Conservation (phyloP, 441 rosid genomes). For the Flueggea neowawraea region DNA sequence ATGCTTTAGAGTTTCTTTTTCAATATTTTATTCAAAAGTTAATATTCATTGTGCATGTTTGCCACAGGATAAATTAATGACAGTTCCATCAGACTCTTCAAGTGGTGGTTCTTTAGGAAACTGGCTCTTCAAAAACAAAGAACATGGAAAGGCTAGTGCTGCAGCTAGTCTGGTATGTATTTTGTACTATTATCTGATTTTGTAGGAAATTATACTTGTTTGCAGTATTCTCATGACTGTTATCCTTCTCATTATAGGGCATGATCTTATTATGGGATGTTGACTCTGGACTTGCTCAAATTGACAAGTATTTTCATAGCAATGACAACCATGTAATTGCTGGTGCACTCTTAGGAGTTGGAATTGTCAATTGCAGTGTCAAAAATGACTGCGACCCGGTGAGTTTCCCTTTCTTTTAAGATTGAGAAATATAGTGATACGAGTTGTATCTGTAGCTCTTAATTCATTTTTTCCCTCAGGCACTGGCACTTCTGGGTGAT, state of each 20-base stretch:
- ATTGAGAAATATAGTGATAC: too few relatives aligned
- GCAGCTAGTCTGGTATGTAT: slow-evolving; percentile 89
- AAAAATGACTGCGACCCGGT: slow-evolving; percentile 95
- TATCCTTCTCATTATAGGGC: slow-evolving; percentile 46
- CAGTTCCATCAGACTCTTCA: slow-evolving; percentile 67
- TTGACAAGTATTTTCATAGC: slow-evolving; percentile 90
- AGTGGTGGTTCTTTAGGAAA: slow-evolving; percentile 65
- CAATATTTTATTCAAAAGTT: slow-evolving; percentile 1
- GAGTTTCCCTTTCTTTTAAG: slow-evolving; percentile 28
- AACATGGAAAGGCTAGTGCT: slow-evolving; percentile 95
- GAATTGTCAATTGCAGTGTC: slow-evolving; percentile 81
- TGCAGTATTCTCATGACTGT: slow-evolving; percentile 14
- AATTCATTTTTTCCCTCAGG: slow-evolving; percentile 38
- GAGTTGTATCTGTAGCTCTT: slow-evolving; percentile 4
- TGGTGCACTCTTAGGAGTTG: slow-evolving; percentile 96
- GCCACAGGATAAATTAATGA: slow-evolving; percentile 91
- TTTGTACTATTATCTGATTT: background rate
- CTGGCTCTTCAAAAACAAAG: slow-evolving; percentile 97
- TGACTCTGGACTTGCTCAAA: slow-evolving; percentile 86
- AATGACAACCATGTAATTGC: slow-evolving; percentile 79
- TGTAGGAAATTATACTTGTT: too few relatives aligned
- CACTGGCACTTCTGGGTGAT: slow-evolving; percentile 80
- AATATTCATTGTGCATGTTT: slow-evolving; percentile 7
- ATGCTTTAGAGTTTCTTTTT: slow-evolving; percentile 1
- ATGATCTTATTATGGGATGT: slow-evolving; percentile 97